Evolutionary conservation across 805 yeast genomes (phyloP), one percentile per base, ranked within the genome.

Genomic region (Pichia cabralensis): DNA sequence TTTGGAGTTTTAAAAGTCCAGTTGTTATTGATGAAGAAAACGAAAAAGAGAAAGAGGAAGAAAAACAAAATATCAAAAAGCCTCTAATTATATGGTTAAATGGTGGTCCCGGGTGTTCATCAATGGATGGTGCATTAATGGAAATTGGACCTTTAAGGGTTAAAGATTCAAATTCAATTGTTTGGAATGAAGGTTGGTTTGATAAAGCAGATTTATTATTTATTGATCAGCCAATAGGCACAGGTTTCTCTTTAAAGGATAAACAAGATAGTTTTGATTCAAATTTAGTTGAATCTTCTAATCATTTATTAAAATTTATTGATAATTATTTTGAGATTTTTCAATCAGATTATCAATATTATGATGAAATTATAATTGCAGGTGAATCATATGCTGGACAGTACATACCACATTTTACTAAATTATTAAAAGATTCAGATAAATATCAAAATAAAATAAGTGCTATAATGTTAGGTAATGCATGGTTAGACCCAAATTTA

Each of bases 371-470:
- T 2, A 74, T 76, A 43, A 56, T 92, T 22, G 94, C 95, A 0
- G 98, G 98, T 21, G 98, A 92, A 61, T 82, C 95, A 44, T 92
- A 80, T 59, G 97, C 97, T 1, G 98, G 98, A 15, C 96, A 92
- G 54, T 92, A 85, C 53, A 81, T 92, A 35, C 97, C 98, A 1
- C 83, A 80, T 55, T 72, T 88, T 40, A 94, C 89, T 0, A 62
- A 70, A 25, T 74, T 72, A 1, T 64, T 89, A 5, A 59, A 65
- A 2, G 59, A 69, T 25, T 72, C 77, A 48, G 44, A 48, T 9
- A 38, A 50, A 25, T 28, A 50, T 31, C 43, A 60, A 14, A 32
- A 26, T 13, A 63, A 76, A 36, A 54, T 88, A 38, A 64, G 70
- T 40, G 92, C 89, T 0, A 52, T 85, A 8, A 44, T 86, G 42